Percentiles rank a stretch among this genome's conserved stretches.
Evolutionary conservation across 371 early-diverging fungal genomes (phyloP).

Genomic region (Mucor circinelloides): DNA sequence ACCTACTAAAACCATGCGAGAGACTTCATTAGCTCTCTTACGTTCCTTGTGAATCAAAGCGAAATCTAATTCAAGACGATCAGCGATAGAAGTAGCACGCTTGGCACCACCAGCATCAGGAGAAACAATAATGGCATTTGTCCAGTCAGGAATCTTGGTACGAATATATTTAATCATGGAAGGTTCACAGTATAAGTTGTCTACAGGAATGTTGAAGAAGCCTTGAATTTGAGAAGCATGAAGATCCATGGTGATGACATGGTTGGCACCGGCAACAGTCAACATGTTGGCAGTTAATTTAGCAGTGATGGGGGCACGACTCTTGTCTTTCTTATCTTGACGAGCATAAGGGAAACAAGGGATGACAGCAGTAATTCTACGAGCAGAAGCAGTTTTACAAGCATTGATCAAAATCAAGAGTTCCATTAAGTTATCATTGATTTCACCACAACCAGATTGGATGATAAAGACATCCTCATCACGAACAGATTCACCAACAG

Average conservation of each 20-base stretch:
- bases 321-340: conserved; percentile 95
- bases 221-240: conserved; percentile 97
- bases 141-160: conserved; percentile 81
- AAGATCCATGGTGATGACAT: conserved; percentile 98
- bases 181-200: conserved; percentile 95
- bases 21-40: conserved; percentile 92
- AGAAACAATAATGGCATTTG: conserved; percentile 90
- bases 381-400: conserved; percentile 96
- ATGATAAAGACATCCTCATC: conserved; percentile 92
- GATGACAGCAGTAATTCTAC: conserved; percentile 94
- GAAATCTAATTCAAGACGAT: conserved; percentile 93
- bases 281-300: conserved; percentile 96
- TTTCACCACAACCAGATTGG: conserved; percentile 89
- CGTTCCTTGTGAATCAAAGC: conserved; percentile 99
- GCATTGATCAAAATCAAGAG: conserved; percentile 95
- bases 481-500: conserved; percentile 95
- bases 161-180: conserved; percentile 89
- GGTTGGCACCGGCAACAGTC: conserved; percentile 93
- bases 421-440: conserved; percentile 96
- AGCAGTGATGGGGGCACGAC: conserved; percentile 91
- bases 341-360: conserved; percentile 98
- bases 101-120: conserved; percentile 99
- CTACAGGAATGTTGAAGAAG: conserved; percentile 98
- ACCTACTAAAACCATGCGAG: conserved; percentile 96
- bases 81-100: conserved; percentile 95